Evolutionary conservation across 768 basidiomycete genomes (phyloP), one percentile per base, ranked within the genome.

Genomic region (Lepiota brunneoincarnata): DNA sequence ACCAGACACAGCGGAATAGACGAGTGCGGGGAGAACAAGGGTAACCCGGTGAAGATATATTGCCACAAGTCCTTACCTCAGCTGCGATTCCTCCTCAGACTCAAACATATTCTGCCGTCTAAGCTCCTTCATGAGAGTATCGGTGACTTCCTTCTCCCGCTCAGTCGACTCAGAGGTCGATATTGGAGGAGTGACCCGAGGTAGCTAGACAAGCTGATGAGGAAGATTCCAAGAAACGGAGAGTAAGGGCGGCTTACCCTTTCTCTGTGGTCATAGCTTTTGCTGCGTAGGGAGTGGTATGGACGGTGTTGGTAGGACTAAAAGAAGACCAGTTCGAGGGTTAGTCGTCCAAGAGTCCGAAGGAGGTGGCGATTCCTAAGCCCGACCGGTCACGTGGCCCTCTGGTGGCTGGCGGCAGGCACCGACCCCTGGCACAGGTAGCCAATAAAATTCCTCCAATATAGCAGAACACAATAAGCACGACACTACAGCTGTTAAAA

Each of bases 61-160:
- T 23, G 39, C 38, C 10, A 56, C 42, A 54, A 53, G n/a, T 43
- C 58, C 89, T 74, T 67, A 97, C 96, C 96, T 86, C 58, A 82
- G 87, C 69, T 88, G 82, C 23, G 91, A 79, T 69, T 98, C 94
- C 50, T 91, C 87, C 57, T 93, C 90, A 42, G 79, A 84, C 72
- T 98, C 96, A 69, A 97, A 96, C 2, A 87, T 87, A 54, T 89
- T 87, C 64, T 96, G 87, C 42, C 81, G 75, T 64, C 84, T 80
- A 28, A 99, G 79, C 69, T 99, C 96, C 54, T 92, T 86, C 89
- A 98, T 91, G 49, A 99, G 75, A 5, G 90, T 88, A 15, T 76
- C 64, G 0, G 91, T 93, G 18, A 93, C 89, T 68, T 90, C 88
- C 68, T 86, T 87, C 72, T 93, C 91, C 62, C 86, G 79, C 56